These are phyloP conservation scores for Tetracladium maxilliforme DNA, from an alignment of 2,329 filamentous ascomycete genomes.

Conservation along the genomic window DNA sequence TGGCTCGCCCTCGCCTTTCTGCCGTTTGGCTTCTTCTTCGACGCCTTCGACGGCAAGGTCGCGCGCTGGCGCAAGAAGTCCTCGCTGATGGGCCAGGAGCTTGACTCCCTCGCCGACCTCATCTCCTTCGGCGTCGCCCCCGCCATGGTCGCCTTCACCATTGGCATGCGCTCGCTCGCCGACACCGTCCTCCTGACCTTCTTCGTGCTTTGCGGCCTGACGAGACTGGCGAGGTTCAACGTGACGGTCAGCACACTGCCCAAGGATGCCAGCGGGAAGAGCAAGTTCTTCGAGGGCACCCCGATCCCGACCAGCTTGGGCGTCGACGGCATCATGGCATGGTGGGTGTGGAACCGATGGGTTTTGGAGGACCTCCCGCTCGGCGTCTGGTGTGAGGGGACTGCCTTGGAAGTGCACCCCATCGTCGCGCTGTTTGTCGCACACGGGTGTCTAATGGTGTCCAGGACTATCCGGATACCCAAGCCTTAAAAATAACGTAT, in stretches of 20 bases:
- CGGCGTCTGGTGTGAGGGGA: conserved; percentile 53
- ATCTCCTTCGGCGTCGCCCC: conserved; percentile 92
- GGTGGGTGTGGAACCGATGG: conserved; percentile 74
- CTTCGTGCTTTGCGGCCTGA: conserved; percentile 91
- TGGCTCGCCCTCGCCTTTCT: conserved; percentile 78
- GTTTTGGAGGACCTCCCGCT: conserved; percentile 65
- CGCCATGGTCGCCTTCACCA: conserved; percentile 72
- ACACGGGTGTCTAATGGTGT: conserved; percentile 92
- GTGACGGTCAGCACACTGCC: conserved; percentile 82
- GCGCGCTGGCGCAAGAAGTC: conserved; percentile 95
- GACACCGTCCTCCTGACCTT: conserved; percentile 71
- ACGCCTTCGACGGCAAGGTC: conserved; percentile 95
- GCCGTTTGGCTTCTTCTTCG: conserved; percentile 89
- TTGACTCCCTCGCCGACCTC: conserved; percentile 93
- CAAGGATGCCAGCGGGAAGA: conserved; percentile 85
- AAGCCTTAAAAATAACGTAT: too few species aligned
- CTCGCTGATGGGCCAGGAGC: conserved; percentile 92
- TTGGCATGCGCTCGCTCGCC: conserved; percentile 70
- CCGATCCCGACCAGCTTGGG: conserved; percentile 84
- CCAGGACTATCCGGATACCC: conserved; percentile 86
- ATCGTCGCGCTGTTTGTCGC: conserved; percentile 65
- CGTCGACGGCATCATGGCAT: conserved; percentile 74
- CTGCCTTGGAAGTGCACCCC: conserved; percentile 70
- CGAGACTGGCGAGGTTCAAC: conserved; percentile 91
- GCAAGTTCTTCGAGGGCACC: conserved; percentile 90